phyloP scores from a whole-genome alignment of 148 eudicot species.

The Oxyria digyna region DNA sequence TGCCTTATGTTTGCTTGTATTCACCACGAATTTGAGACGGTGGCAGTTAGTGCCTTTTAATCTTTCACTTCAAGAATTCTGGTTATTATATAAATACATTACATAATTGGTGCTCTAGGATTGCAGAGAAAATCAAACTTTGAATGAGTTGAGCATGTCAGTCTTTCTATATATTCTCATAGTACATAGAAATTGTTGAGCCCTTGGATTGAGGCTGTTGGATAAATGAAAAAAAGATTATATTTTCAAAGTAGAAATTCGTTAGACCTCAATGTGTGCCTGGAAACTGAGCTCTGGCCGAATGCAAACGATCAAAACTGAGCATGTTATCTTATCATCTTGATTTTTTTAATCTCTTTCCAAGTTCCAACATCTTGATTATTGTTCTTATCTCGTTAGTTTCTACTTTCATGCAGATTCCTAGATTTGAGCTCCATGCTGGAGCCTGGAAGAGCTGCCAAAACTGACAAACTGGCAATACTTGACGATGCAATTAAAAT shows the following conservation, averaged over 20 bases:
- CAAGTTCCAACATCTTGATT: not conserved
- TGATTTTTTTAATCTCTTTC: not conserved
- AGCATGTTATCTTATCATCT: not conserved
- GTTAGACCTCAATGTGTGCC: not conserved
- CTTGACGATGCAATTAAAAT: slow-evolving; percentile 62
- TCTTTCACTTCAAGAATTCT: not conserved
- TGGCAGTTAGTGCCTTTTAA: not conserved
- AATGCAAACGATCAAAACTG: not conserved
- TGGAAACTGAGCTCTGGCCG: not conserved
- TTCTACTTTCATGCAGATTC: slow-evolving; percentile 35
- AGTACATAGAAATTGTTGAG: not conserved
- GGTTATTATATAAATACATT: not conserved
- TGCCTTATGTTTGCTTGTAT: not conserved
- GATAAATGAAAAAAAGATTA: not conserved
- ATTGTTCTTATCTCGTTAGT: not conserved
- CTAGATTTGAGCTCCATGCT: slow-evolving; percentile 49
- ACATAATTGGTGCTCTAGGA: not conserved
- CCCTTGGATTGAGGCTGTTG: not conserved
- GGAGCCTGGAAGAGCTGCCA: slow-evolving; percentile 71
- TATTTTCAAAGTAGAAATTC: not conserved
- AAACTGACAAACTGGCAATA: slow-evolving; percentile 68
- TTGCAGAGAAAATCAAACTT: not conserved
- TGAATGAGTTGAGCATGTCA: not conserved
- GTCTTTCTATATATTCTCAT: not conserved
- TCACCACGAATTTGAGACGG: not conserved